Percentiles rank a stretch among this genome's conserved stretches.
These are phyloP conservation scores for Jatropha curcas DNA, from an alignment of 345 rosid species.

Conservation along the genomic window DNA sequence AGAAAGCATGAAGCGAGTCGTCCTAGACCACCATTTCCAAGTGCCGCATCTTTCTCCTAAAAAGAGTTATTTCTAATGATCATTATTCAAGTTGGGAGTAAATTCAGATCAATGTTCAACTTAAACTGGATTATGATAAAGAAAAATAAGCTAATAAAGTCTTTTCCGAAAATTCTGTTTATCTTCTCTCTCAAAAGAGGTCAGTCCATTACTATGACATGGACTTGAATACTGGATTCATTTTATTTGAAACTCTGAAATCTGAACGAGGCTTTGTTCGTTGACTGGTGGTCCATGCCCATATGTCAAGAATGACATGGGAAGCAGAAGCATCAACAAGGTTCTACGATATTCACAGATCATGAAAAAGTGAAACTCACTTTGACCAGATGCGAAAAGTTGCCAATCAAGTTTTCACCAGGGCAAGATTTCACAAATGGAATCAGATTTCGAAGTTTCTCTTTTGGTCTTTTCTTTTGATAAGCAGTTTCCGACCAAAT, in stretches of 20 bases:
- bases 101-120: not conserved
- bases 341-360: not conserved
- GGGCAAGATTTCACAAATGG: not conserved
- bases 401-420: not conserved
- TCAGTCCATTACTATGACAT: not conserved
- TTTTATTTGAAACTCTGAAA: not conserved
- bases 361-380: not conserved
- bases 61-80: slow-evolving; percentile 16
- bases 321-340: not conserved
- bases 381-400: not conserved
- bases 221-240: not conserved
- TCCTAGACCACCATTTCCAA: slow-evolving; percentile 98
- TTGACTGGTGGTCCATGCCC: not conserved
- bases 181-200: too few species aligned
- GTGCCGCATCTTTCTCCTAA: slow-evolving; percentile 98
- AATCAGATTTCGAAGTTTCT: not conserved
- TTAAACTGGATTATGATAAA: not conserved
- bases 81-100: slow-evolving; percentile 7
- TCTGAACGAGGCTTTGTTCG: not conserved
- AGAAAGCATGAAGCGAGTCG: slow-evolving; percentile 96
- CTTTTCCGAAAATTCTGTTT: too few species aligned
- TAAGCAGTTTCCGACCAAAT: not conserved
- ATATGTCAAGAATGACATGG: not conserved
- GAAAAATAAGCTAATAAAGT: not conserved
- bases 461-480: not conserved